These are phyloP conservation scores for Blastobotrys petasosporus DNA, from an alignment of 1,139 yeast genomes.

Conservation along the genomic window DNA sequence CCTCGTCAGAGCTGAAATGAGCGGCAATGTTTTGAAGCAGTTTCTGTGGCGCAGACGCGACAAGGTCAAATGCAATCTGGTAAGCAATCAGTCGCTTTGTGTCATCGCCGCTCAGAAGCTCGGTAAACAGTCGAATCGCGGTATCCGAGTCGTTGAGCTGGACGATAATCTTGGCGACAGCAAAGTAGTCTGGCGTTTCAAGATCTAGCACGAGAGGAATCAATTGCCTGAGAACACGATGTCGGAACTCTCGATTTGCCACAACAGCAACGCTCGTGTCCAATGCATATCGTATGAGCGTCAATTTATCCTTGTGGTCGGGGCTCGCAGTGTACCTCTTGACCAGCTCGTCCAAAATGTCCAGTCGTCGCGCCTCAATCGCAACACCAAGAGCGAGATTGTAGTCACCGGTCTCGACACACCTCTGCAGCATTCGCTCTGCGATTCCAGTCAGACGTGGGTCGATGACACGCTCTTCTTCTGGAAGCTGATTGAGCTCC, in stretches of 20 bases:
- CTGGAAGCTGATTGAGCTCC: constrained; percentile 18
- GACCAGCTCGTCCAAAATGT: constrained; percentile 64
- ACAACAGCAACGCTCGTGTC: constrained; percentile 67
- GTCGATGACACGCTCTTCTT: constrained; percentile 41
- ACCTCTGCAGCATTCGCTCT: constrained; percentile 79
- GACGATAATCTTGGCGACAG: constrained; percentile 78
- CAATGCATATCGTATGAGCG: constrained; percentile 66
- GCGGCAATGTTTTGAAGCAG: constrained; percentile 54
- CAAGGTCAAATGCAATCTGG: constrained; percentile 95
- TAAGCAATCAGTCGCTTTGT: constrained; percentile 56
- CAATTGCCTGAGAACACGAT: constrained; percentile 54
- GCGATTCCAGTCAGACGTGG: constrained; percentile 61
- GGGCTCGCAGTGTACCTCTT: constrained; percentile 36
- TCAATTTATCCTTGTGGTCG: constrained; percentile 38
- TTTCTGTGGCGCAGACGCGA: constrained; percentile 89
- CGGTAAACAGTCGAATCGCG: constrained; percentile 63
- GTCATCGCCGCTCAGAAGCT: constrained; percentile 40
- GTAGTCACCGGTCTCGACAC: constrained; percentile 63
- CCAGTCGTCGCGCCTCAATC: constrained; percentile 80
- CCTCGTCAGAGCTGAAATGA: constrained; percentile 20
- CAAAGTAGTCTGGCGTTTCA: constrained; percentile 68
- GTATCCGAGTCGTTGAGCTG: constrained; percentile 72
- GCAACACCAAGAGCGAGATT: constrained; percentile 88
- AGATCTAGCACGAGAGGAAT: constrained; percentile 55
- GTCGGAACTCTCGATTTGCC: constrained; percentile 59